These are phyloP conservation scores for Erythrophleum ivorense DNA, from an alignment of 331 rosid species.

Conservation along the genomic window DNA sequence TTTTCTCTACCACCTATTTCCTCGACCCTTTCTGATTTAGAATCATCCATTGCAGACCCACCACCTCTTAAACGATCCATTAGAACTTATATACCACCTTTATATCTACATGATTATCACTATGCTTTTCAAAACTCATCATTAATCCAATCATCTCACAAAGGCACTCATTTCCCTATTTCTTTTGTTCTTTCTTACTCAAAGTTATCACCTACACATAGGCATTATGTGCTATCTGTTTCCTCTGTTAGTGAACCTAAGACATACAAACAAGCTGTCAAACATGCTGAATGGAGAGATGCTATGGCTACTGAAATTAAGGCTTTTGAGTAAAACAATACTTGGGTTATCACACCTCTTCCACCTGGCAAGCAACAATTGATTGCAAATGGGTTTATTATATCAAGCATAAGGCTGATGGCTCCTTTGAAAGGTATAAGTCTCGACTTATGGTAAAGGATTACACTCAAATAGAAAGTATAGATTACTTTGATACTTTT, in stretches of 20 bases:
- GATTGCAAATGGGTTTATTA: not conserved
- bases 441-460: not conserved
- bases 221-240: not conserved
- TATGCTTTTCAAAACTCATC: not conserved
- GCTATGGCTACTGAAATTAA: not conserved
- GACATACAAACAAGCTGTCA: not conserved
- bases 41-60: no score
- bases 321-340: not conserved
- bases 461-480: not conserved
- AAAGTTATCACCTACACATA: not conserved
- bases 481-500: not conserved
- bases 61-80: no score
- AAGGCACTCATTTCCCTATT: slow-evolving; percentile 7
- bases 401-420: not conserved
- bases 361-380: not conserved
- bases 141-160: not conserved
- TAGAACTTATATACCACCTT: no score
- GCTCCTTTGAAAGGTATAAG: not conserved
- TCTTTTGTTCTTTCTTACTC: not conserved
- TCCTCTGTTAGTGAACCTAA: not conserved
- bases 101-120: no score
- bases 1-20: no score
- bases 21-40: no score
- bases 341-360: not conserved
- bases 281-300: not conserved